These are phyloP conservation scores for Colletotrichum ledebouriae DNA, from an alignment of 2,329 filamentous ascomycete genomes.

Conservation along the genomic window DNA sequence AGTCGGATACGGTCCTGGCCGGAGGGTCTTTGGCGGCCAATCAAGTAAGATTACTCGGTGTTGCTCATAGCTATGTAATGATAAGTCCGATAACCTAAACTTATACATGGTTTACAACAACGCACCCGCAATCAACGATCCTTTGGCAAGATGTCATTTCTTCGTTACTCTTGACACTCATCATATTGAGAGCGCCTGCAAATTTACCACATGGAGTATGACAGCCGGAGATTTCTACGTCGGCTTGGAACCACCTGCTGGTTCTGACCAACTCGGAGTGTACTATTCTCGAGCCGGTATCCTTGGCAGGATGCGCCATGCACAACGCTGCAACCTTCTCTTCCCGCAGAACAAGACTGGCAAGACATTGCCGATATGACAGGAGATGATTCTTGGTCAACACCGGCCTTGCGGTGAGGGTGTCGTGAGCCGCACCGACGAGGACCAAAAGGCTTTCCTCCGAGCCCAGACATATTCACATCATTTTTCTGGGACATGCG, in stretches of 20 bases:
- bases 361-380: slow-evolving; percentile 68
- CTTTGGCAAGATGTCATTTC: slow-evolving; percentile 64
- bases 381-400: slow-evolving; percentile 69
- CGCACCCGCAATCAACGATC: background rate
- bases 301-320: slow-evolving; percentile 63
- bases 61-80: background rate
- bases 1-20: background rate
- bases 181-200: slow-evolving; percentile 58
- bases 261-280: slow-evolving; percentile 56
- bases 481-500: too few relatives aligned
- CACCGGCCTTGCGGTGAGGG: too few relatives aligned
- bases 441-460: too few relatives aligned
- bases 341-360: slow-evolving; percentile 71
- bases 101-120: slow-evolving; percentile 17
- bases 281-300: slow-evolving; percentile 61
- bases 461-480: too few relatives aligned
- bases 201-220: slow-evolving; percentile 60
- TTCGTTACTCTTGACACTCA: slow-evolving; percentile 70
- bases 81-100: background rate
- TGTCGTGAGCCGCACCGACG: too few relatives aligned
- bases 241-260: slow-evolving; percentile 52
- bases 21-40: background rate
- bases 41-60: background rate
- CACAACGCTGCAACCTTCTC: slow-evolving; percentile 73
- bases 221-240: slow-evolving; percentile 51